Conservation (phyloP, 208 protist species). For the Hexamita inflata region DNA sequence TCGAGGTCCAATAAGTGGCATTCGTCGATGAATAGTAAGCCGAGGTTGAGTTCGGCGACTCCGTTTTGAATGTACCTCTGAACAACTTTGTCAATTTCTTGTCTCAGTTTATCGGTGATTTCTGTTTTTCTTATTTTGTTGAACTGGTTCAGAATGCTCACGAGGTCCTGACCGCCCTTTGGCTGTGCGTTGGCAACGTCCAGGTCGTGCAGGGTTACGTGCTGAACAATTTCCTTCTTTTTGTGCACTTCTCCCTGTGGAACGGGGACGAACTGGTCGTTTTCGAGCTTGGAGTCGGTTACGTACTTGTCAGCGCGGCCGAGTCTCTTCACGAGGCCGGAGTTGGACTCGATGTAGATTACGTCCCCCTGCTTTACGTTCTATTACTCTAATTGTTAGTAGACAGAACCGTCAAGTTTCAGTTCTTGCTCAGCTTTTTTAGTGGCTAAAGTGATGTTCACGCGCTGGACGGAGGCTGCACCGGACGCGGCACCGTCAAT, state of each 20-base stretch:
- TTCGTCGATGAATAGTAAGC: slow-evolving; percentile 99
- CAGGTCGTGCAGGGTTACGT: slow-evolving; percentile 98
- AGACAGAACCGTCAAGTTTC: slow-evolving; percentile 93
- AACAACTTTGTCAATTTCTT: slow-evolving; percentile 97
- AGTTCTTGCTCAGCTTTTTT: slow-evolving; percentile 88
- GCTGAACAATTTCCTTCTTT: slow-evolving; percentile 94
- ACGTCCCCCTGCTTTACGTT: slow-evolving; percentile 87
- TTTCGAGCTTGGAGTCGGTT: slow-evolving; percentile 66
- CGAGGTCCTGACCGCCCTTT: slow-evolving; percentile 76
- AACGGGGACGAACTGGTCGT: slow-evolving; percentile 96
- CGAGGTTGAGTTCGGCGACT: slow-evolving; percentile 96
- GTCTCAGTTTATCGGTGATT: slow-evolving; percentile 96
- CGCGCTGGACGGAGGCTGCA: slow-evolving; percentile 85
- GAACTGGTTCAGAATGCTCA: slow-evolving; percentile 88
- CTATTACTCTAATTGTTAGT: slow-evolving; percentile 65
- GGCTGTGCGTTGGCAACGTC: slow-evolving; percentile 73
- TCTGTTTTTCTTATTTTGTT: slow-evolving; percentile 98
- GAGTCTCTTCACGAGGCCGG: slow-evolving; percentile 57
- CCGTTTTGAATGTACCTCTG: slow-evolving; percentile 99
- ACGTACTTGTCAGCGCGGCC: slow-evolving; percentile 53
- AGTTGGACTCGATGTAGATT: slow-evolving; percentile 98
- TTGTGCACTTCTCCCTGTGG: slow-evolving; percentile 99
- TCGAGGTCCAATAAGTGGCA: slow-evolving; percentile 99
- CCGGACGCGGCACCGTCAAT: slow-evolving; percentile 27
- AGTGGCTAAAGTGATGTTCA: slow-evolving; percentile 62